Conservation (phyloP, 2,329 filamentous ascomycete genomes). For the Penicillium sumatraense region DNA sequence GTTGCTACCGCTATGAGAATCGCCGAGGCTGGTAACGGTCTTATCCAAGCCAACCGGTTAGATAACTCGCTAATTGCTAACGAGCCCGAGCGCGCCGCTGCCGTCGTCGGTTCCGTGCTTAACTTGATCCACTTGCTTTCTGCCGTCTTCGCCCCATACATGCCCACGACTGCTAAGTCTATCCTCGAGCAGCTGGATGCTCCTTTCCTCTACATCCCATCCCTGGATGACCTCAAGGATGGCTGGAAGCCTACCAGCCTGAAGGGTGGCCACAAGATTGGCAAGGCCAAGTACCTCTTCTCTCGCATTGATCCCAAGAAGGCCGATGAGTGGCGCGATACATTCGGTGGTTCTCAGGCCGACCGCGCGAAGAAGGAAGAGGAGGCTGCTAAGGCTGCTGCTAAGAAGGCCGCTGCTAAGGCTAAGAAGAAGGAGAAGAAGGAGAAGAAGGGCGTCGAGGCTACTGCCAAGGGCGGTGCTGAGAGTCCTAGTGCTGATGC, state of each 20-base stretch:
- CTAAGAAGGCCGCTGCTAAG: constrained; percentile 44
- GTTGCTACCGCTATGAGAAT: constrained; percentile 60
- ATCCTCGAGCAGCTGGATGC: constrained; percentile 78
- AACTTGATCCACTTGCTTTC: constrained; percentile 85
- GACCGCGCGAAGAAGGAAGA: constrained; percentile 72
- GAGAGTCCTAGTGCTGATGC: constrained; percentile 34
- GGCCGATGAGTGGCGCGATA: constrained; percentile 79
- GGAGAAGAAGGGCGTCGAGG: constrained; percentile 44
- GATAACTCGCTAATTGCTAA: constrained; percentile 65
- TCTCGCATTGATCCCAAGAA: constrained; percentile 81
- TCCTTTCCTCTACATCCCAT: constrained; percentile 64
- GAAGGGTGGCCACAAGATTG: constrained; percentile 77
- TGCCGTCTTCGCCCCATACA: constrained; percentile 78
- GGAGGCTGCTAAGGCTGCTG: constrained; percentile 46
- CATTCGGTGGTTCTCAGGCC: constrained; percentile 70
- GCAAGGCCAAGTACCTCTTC: constrained; percentile 80
- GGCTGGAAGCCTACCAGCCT: constrained; percentile 66
- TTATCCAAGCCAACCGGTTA: constrained; percentile 65
- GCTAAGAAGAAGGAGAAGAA: constrained; percentile 41
- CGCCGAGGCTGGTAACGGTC: constrained; percentile 62
- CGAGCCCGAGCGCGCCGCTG: constrained; percentile 63
- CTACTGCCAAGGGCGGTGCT: constrained; percentile 40
- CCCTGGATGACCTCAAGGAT: constrained; percentile 53
- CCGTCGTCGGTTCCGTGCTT: constrained; percentile 75
- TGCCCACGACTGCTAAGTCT: constrained; percentile 75